Base-by-base conservation (phyloP, 176 grass and related monocot genomes). In the Eremochloa ophiuroides region DNA sequence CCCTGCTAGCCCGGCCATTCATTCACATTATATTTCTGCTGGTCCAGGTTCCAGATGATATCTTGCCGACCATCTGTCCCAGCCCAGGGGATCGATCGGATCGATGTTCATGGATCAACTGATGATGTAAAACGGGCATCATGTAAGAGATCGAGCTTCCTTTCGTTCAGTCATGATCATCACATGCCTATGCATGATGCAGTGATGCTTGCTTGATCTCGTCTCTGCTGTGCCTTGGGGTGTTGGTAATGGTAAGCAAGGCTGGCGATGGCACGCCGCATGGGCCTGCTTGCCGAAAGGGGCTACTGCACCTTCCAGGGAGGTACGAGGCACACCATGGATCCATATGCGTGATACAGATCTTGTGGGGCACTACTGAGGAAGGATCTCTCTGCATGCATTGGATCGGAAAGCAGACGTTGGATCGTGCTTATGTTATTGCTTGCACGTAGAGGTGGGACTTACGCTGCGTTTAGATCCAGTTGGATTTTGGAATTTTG, bases 131-230 rank as follows among this genome's bases (percentile, higher is more conserved):
- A 4, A 43, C 9, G 25, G 14, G 37, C 9, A 61, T 17, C 18
- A 55, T 55, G 51, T 10, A 10, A 55, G 51, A n/a, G 30, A 8
- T n/a, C n/a, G 46, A 73, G 15, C 29, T 61, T 30, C 66, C n/a
- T 79, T 72, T 53, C 17, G 37, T 79, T 64, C 51, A 73, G 17
- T 73, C 75, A 78, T 73, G 41, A 65, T 70, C 65, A 80, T 65
- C 23, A 55, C 70, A 66, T 38, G 33, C 29, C 15, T 5, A 0
- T 7, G 44, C 44, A 73, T 48, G 44, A 73, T 68, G 30, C 62
- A n/a, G n/a, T n/a, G n/a, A 11, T 46, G 25, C 40, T 23, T 10
- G 51, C 20, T 55, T 8, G 3, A 55, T n/a, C 37, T 38, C 8
- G 16, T 22, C 17, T 22, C 47, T 0, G 20, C 8, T 56, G 55